A percentile compares a stretch with the other conserved stretches of the same genome.
Evolutionary conservation across 2,329 filamentous ascomycete species (phyloP).

Genomic region (Lasiodiplodia hormozganensis): DNA sequence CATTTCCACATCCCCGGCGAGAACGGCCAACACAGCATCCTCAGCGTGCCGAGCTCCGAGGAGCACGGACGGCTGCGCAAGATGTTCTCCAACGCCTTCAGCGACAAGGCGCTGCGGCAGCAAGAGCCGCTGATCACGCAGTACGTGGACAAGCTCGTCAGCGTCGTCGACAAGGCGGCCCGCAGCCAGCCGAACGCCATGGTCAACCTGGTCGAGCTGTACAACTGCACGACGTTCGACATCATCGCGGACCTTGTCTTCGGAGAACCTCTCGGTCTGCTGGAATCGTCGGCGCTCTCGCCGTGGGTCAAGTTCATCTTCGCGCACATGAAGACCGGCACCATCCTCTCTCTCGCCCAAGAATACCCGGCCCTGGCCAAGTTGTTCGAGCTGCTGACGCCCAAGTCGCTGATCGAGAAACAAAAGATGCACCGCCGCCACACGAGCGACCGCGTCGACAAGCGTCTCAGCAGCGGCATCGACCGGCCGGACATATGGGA

Average conservation of each 20-base stretch:
- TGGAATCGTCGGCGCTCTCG: constrained; percentile 38
- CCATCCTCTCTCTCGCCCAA: neutral
- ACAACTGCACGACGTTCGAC: constrained; percentile 40
- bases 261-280: constrained; percentile 41
- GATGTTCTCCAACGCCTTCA: constrained; percentile 39
- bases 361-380: neutral
- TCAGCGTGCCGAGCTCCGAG: constrained; percentile 28
- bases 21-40: neutral
- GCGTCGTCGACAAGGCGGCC: constrained; percentile 35
- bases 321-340: constrained; percentile 31
- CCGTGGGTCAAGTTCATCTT: constrained; percentile 44
- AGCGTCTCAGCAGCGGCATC: constrained; percentile 34
- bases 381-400: neutral
- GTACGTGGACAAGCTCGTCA: constrained; percentile 46
- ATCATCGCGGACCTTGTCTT: constrained; percentile 44
- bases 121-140: constrained; percentile 41
- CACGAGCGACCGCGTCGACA: constrained; percentile 32
- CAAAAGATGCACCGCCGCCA: neutral
- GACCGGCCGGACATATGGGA: constrained; percentile 45
- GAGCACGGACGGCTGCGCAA: constrained; percentile 32
- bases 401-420: neutral
- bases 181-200: neutral
- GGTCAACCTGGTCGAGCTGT: constrained; percentile 13
- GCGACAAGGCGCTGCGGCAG: constrained; percentile 38
- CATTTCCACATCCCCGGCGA: neutral